Conservation (phyloP, 208 protist genomes). For the Trichomonas vaginalis region DNA sequence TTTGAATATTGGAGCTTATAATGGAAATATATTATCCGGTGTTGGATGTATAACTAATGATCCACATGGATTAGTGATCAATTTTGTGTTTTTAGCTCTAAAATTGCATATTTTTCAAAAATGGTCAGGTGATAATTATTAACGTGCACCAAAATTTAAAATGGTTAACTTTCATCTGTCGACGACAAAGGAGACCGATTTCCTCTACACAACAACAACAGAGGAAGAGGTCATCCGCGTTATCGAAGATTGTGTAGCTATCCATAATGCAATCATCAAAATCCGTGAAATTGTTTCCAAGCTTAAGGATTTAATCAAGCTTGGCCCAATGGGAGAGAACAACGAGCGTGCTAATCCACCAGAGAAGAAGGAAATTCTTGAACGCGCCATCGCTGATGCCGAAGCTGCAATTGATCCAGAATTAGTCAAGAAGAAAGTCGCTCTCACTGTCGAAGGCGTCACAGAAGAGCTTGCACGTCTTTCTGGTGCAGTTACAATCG, state of each 20-base stretch:
- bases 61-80: no score
- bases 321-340: neutral
- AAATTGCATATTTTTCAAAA: no score
- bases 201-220: neutral
- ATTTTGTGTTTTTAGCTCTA: no score
- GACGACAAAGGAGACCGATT: slow-evolving; percentile 3
- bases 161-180: neutral
- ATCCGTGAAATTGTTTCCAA: neutral
- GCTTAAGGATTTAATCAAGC: neutral
- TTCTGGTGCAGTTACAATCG: neutral
- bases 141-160: no score
- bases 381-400: neutral
- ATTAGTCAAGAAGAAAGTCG: neutral
- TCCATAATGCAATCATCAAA: neutral
- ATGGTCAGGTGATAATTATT: no score
- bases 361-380: neutral
- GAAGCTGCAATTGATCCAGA: neutral
- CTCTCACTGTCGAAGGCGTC: neutral
- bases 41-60: no score
- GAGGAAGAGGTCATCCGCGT: neutral
- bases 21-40: no score
- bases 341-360: neutral
- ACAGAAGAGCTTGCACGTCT: neutral
- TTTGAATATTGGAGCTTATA: no score
- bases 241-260: neutral